Conservation (phyloP, 305 asterid genomes). For the Fraxinus greggii region DNA sequence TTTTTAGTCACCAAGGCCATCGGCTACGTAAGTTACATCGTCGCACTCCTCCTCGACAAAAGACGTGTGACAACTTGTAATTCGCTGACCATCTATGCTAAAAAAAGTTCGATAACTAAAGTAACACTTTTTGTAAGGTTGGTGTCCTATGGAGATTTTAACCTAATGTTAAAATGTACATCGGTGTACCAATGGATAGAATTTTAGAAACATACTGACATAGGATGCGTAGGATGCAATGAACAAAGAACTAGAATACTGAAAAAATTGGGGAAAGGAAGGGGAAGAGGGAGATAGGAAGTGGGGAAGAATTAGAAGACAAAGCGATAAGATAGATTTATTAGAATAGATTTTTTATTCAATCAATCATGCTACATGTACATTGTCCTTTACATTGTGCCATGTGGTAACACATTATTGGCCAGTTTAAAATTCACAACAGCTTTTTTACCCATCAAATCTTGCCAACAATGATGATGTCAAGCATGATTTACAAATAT, state of each 20-base stretch:
- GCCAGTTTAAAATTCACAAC: no score
- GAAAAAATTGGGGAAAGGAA: background rate
- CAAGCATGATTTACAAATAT: no score
- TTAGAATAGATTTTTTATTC: background rate
- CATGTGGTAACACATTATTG: no score
- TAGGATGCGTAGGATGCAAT: background rate
- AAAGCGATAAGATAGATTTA: background rate
- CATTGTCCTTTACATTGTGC: no score
- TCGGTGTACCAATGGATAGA: background rate
- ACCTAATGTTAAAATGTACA: background rate
- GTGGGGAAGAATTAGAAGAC: background rate
- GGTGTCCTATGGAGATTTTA: background rate
- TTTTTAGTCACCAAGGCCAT: background rate
- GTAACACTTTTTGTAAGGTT: background rate
- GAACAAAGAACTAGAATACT: background rate
- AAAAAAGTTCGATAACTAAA: background rate
- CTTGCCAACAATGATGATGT: no score
- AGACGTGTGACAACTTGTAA: background rate
- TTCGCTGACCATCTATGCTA: background rate
- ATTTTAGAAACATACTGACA: background rate
- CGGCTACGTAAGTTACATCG: background rate
- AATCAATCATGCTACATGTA: no score
- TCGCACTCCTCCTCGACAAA: background rate
- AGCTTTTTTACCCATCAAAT: no score
- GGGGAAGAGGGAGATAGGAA: background rate